phyloP scores from a whole-genome alignment of 306 rosid species.

The Sophora flavescens region DNA sequence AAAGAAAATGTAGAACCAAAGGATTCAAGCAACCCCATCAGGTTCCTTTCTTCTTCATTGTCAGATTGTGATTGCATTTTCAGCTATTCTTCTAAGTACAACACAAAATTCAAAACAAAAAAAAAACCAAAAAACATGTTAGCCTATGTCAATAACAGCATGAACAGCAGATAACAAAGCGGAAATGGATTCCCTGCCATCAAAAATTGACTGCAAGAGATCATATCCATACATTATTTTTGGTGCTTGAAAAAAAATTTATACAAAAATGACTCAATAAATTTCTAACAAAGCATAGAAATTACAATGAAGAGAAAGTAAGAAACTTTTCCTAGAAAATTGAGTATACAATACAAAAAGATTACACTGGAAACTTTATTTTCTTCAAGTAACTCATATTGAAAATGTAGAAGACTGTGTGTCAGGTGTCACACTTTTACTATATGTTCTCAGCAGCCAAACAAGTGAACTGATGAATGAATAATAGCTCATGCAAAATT shows the following conservation, averaged over 20 bases:
- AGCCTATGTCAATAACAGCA: not conserved
- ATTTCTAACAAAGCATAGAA: not conserved
- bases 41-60: conserved; percentile 38
- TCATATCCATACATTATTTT: too few relatives aligned
- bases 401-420: not conserved
- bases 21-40: conserved; percentile 42
- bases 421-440: not conserved
- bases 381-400: not conserved
- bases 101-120: not conserved
- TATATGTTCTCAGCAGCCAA: conserved; percentile 13
- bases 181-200: too few relatives aligned
- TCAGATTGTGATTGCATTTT: conserved; percentile 40
- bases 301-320: not conserved
- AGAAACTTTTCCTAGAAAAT: conserved; percentile 8
- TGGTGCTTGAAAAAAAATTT: too few relatives aligned
- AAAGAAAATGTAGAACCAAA: conserved; percentile 48
- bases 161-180: not conserved
- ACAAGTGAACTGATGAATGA: not conserved
- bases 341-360: not conserved
- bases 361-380: not conserved
- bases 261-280: too few relatives aligned
- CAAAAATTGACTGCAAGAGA: too few relatives aligned
- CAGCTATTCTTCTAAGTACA: conserved; percentile 15
- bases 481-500: too few relatives aligned
- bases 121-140: not conserved